Evolutionary conservation across 2,329 filamentous ascomycete species (phyloP).

Genomic region (Cladosporium sp.): DNA sequence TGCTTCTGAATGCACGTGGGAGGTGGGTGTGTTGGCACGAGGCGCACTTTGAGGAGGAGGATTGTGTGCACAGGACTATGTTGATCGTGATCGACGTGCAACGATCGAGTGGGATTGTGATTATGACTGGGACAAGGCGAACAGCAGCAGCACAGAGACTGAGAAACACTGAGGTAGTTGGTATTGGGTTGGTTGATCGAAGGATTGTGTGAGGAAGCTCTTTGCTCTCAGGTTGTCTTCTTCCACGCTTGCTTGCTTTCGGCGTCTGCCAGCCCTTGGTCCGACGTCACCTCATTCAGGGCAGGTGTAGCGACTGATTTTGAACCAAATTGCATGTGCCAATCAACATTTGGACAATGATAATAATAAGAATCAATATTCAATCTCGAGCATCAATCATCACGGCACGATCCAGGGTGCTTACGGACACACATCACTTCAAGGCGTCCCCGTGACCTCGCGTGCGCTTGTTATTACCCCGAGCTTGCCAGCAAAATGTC

Average conservation of each 20-base stretch:
- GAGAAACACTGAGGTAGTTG: neutral
- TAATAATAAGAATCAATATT: neutral
- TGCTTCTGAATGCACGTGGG: neutral
- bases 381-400: neutral
- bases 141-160: neutral
- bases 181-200: too few species aligned
- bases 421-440: neutral
- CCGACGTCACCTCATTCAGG: constrained; percentile 12
- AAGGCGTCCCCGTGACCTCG: neutral
- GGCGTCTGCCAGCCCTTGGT: constrained; percentile 6
- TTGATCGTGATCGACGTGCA: constrained; percentile 1
- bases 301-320: constrained; percentile 1
- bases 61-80: neutral
- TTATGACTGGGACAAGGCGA: neutral
- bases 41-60: neutral
- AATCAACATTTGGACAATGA: neutral
- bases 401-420: neutral
- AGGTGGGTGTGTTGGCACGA: neutral
- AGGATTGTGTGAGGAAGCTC: neutral
- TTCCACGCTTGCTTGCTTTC: constrained; percentile 12
- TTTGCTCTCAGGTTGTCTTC: neutral
- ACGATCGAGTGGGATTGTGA: neutral
- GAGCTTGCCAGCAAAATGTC: neutral
- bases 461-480: neutral
- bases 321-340: neutral